Base-by-base conservation (phyloP, 345 rosid species). In the Ceriops decandra region DNA sequence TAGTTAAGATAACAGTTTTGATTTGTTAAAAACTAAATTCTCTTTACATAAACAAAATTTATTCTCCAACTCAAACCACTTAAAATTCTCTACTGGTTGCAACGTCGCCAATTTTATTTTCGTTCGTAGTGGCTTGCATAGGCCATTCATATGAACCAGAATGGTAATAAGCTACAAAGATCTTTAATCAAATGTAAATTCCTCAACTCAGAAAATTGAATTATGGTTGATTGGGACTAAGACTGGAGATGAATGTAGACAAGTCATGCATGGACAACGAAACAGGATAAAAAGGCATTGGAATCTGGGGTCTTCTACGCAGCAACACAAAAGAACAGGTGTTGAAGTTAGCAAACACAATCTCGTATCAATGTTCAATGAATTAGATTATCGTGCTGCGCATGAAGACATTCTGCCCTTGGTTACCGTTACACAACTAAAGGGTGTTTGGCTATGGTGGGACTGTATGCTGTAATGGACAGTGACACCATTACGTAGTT, bases 231-330 rank as follows among this genome's bases (percentile, higher is more conserved):
- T 15, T 24, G 38, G 54, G 42, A 60, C 27, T 2, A 47, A 24
- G 4, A 0, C 42, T 32, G 80, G 75, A 64, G 62, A 54, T 76
- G 86, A 82, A 82, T 69, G 74, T 68, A 9, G 84, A 84, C 91
- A 75, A 70, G 46, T 27, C 42, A 66, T 33, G 24, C 28, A 24
- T 13, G 75, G 73, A 53, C 36, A 52, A 57, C n/a, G 59, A 64
- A 69, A 65, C 19, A 63, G 70, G 79, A 65, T 64, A 66, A 70
- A 56, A 62, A 56, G 49, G 58, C 77, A 76, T 82, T 65, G 84
- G 49, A 56, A 49, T 62, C 61, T 26, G 76, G 66, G 75, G 66
- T 62, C 42, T 65, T 26, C n/a, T 32, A 16, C 21, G 20, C 7
- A 15, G 6, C 7, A 26, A 24, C 56, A 36, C n/a, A 46, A 53